These are phyloP conservation scores for Candida schatavii DNA, from an alignment of 805 yeast genomes.

Conservation along the genomic window DNA sequence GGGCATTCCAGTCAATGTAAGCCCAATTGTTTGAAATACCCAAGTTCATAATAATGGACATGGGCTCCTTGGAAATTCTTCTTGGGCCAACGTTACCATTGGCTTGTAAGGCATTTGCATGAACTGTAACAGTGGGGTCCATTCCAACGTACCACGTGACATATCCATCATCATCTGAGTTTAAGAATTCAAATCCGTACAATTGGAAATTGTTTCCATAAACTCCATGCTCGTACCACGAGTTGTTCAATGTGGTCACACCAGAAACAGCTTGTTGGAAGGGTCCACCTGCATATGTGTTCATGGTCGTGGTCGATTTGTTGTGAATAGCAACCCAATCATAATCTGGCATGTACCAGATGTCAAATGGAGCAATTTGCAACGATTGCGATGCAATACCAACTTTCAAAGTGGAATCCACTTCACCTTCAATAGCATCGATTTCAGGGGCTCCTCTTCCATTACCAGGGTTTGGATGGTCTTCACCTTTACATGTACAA, in stretches of 20 bases:
- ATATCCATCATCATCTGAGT: slow-evolving; percentile 69
- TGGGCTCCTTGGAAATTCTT: slow-evolving; percentile 79
- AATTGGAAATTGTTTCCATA: slow-evolving; percentile 57
- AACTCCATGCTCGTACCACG: slow-evolving; percentile 72
- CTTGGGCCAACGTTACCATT: slow-evolving; percentile 86
- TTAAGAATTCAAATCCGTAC: slow-evolving; percentile 72
- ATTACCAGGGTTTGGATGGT: slow-evolving; percentile 81
- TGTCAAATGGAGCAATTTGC: slow-evolving; percentile 92
- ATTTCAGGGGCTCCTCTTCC: slow-evolving; percentile 97
- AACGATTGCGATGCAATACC: slow-evolving; percentile 87
- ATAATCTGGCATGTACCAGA: slow-evolving; percentile 91
- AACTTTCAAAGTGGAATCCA: slow-evolving; percentile 41
- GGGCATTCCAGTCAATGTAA: slow-evolving; percentile 80
- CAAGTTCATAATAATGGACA: slow-evolving; percentile 79
- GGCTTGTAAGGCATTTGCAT: slow-evolving; percentile 73
- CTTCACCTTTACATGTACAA: slow-evolving; percentile 80
- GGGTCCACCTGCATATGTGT: slow-evolving; percentile 88
- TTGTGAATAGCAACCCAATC: slow-evolving; percentile 72
- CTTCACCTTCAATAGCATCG: slow-evolving; percentile 84
- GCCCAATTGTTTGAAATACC: slow-evolving; percentile 91
- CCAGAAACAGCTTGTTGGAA: slow-evolving; percentile 89
- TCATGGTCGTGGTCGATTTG: slow-evolving; percentile 68
- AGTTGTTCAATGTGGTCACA: slow-evolving; percentile 66
- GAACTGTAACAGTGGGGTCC: slow-evolving; percentile 68
- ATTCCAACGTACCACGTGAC: slow-evolving; percentile 78